Conservation (phyloP, 2,329 filamentous ascomycete species). For the Claviceps humidiphila region DNA sequence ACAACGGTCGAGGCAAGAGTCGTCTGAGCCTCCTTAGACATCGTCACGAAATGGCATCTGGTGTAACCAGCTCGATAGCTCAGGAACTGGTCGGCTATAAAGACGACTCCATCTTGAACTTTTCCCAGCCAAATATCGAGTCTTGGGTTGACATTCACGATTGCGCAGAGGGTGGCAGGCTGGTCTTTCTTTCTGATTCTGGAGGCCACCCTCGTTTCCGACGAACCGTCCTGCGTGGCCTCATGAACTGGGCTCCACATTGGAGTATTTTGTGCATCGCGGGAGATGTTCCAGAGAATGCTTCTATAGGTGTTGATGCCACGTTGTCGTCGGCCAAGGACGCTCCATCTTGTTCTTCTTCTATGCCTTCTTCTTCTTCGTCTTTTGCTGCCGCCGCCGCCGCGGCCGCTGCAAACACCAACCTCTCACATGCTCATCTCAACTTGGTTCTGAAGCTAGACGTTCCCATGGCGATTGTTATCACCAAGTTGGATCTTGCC, state of each 20-base stretch:
- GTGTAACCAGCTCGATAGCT: constrained; percentile 85
- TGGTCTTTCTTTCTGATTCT: constrained; percentile 85
- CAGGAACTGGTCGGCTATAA: constrained; percentile 87
- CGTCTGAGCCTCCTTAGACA: constrained; percentile 81
- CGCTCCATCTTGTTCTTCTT: constrained; percentile 3
- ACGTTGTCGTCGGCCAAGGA: constrained; percentile 36
- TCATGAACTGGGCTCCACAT: constrained; percentile 93
- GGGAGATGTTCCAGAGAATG: constrained; percentile 53
- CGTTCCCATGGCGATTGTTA: constrained; percentile 64
- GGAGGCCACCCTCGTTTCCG: constrained; percentile 83
- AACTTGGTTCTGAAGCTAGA: constrained; percentile 72
- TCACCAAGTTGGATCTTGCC: constrained; percentile 85
- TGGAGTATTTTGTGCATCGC: constrained; percentile 85
- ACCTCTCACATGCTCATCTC: constrained; percentile 67
- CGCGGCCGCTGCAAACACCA: constrained; percentile 38
- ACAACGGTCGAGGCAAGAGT: constrained; percentile 86
- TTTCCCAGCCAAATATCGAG: constrained; percentile 71
- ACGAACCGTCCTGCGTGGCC: constrained; percentile 72
- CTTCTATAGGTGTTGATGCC: constrained; percentile 18
- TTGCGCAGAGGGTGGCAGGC: constrained; percentile 54
- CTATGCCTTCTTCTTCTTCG: neutral
- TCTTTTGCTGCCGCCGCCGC: neutral
- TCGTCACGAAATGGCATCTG: constrained; percentile 81
- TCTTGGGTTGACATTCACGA: constrained; percentile 94
- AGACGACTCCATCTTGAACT: constrained; percentile 55